Evolutionary conservation across 306 rosid species (phyloP).

Genomic region (Cyclanthera cordifolia): DNA sequence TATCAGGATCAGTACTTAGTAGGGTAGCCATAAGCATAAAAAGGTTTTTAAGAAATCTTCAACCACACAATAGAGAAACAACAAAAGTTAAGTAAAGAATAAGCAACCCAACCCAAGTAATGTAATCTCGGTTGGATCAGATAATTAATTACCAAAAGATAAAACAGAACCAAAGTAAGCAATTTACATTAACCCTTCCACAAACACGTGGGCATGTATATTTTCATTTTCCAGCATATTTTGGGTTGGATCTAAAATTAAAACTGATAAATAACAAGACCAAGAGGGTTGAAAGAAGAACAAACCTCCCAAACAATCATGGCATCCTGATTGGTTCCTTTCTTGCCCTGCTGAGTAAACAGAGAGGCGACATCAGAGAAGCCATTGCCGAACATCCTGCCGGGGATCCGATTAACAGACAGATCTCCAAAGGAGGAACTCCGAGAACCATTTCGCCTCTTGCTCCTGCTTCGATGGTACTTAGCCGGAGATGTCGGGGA

Average conservation of each 20-base stretch:
- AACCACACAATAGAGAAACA: neutral
- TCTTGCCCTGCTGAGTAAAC: constrained; percentile 91
- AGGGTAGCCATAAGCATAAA: neutral
- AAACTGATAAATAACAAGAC: neutral
- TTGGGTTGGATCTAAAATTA: neutral
- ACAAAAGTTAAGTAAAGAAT: neutral
- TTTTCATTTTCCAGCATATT: neutral
- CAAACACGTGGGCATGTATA: neutral
- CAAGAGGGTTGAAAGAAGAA: constrained; percentile 2
- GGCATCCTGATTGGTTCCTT: constrained; percentile 97
- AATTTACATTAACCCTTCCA: neutral
- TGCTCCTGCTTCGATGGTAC: constrained; percentile 21
- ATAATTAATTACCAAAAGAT: neutral
- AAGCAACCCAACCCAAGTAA: neutral
- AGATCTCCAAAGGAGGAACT: constrained; percentile 61
- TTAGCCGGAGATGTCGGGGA: constrained; percentile 43
- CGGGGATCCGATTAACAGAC: constrained; percentile 58
- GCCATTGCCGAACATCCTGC: constrained; percentile 67
- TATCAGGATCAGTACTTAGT: neutral
- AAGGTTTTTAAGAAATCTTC: neutral
- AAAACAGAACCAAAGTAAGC: neutral
- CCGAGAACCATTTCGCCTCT: constrained; percentile 36
- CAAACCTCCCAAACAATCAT: constrained; percentile 99
- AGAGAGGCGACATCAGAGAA: constrained; percentile 58
- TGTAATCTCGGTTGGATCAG: neutral